phyloP scores from a whole-genome alignment of 768 basidiomycete genomes.

The Neoboletus subvelutipes region DNA sequence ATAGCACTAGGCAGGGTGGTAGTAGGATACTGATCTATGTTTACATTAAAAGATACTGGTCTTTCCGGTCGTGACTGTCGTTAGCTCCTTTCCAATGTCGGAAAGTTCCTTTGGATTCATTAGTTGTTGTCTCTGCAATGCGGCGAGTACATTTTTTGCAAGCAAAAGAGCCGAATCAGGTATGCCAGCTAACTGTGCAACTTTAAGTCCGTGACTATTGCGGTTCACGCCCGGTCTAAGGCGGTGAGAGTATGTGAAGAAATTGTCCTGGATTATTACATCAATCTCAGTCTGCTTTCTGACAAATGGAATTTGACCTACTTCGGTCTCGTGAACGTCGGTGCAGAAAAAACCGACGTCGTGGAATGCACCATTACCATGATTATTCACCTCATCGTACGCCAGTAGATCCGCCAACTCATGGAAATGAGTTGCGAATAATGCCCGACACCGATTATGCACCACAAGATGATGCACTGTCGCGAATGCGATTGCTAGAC shows the following conservation, averaged over 20 bases:
- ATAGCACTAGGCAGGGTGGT: background rate
- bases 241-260: constrained; percentile 82
- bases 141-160: constrained; percentile 54
- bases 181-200: constrained; percentile 85
- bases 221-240: constrained; percentile 82
- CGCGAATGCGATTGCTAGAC: constrained; percentile 91
- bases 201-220: constrained; percentile 88
- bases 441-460: constrained; percentile 72
- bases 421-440: constrained; percentile 99
- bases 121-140: constrained; percentile 32
- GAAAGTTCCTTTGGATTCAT: constrained; percentile 31
- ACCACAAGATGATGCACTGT: constrained; percentile 78
- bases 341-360: constrained; percentile 87
- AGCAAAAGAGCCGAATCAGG: constrained; percentile 60
- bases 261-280: constrained; percentile 51
- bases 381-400: constrained; percentile 42
- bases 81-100: constrained; percentile 32
- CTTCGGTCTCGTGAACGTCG: constrained; percentile 75
- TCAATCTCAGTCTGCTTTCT: background rate
- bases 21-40: constrained; percentile 2
- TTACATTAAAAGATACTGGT: background rate
- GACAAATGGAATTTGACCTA: constrained; percentile 35
- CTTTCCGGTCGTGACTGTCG: constrained; percentile 7
- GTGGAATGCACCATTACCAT: constrained; percentile 48
- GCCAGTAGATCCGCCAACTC: constrained; percentile 86